These are phyloP conservation scores for Cyclotella cryptica DNA, from an alignment of 108 stramenopile genomes.

Conservation along the genomic window DNA sequence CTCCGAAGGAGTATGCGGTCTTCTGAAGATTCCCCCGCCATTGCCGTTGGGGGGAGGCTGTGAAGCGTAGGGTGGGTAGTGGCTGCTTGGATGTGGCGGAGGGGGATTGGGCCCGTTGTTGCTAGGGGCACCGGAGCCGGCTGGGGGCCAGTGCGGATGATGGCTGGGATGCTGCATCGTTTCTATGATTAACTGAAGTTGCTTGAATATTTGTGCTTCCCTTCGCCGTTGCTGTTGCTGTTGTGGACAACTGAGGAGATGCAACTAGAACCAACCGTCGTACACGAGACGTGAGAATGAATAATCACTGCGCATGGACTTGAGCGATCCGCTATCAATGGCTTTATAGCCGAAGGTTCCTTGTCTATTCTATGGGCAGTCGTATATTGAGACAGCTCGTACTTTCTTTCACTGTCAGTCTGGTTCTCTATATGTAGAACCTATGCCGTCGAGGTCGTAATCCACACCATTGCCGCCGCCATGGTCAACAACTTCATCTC, in stretches of 20 bases:
- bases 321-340: no score
- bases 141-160: conserved; percentile 20
- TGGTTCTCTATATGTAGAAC: no score
- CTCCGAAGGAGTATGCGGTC: conserved; percentile 18
- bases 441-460: no score
- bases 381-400: no score
- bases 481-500: no score
- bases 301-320: no score
- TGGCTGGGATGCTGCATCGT: conserved; percentile 20
- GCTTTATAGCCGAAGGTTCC: no score
- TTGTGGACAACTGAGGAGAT: not conserved
- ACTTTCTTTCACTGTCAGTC: no score
- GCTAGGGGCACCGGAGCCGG: not conserved
- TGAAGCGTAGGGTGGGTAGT: not conserved
- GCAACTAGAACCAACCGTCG: no score
- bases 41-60: not conserved
- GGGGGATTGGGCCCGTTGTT: not conserved
- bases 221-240: not conserved
- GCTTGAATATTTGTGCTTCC: not conserved
- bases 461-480: no score
- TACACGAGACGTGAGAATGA: no score
- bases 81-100: not conserved
- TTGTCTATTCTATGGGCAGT: no score
- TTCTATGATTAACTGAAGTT: not conserved
- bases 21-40: conserved; percentile 19